Evolutionary conservation across 2,329 filamentous ascomycete genomes (phyloP).

Genomic region (Fusarium succisae): DNA sequence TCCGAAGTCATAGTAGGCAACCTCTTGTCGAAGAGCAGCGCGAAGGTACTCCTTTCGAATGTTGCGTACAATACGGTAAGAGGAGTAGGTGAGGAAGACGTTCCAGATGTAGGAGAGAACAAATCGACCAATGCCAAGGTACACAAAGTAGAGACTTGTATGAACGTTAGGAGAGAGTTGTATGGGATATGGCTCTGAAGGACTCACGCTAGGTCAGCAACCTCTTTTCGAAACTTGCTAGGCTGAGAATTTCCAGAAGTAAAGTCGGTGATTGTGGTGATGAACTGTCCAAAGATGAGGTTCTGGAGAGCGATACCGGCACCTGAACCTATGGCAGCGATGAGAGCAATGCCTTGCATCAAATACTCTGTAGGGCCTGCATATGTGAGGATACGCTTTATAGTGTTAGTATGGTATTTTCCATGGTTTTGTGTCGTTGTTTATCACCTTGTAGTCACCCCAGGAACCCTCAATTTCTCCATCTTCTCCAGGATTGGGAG

Average conservation of each 20-base stretch:
- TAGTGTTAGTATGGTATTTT: constrained; percentile 1
- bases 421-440: neutral
- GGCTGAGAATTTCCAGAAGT: constrained; percentile 39
- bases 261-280: constrained; percentile 50
- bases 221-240: constrained; percentile 44
- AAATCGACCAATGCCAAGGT: constrained; percentile 65
- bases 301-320: constrained; percentile 51
- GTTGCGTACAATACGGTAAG: constrained; percentile 60
- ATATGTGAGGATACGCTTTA: constrained; percentile 46
- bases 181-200: constrained; percentile 16
- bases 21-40: constrained; percentile 59
- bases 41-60: constrained; percentile 60
- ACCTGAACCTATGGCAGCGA: constrained; percentile 50
- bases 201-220: constrained; percentile 50
- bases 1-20: constrained; percentile 59
- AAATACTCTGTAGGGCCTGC: constrained; percentile 42
- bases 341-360: constrained; percentile 42
- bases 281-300: constrained; percentile 51
- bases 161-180: constrained; percentile 34
- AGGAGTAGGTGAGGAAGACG: constrained; percentile 57
- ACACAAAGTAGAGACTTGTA: constrained; percentile 64
- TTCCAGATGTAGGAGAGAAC: constrained; percentile 59
- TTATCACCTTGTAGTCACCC: constrained; percentile 36
- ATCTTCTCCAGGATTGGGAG: constrained; percentile 8
- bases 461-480: constrained; percentile 31